Evolutionary conservation across 176 grass and related monocot genomes (phyloP).

Genomic region (Juncus effusus): DNA sequence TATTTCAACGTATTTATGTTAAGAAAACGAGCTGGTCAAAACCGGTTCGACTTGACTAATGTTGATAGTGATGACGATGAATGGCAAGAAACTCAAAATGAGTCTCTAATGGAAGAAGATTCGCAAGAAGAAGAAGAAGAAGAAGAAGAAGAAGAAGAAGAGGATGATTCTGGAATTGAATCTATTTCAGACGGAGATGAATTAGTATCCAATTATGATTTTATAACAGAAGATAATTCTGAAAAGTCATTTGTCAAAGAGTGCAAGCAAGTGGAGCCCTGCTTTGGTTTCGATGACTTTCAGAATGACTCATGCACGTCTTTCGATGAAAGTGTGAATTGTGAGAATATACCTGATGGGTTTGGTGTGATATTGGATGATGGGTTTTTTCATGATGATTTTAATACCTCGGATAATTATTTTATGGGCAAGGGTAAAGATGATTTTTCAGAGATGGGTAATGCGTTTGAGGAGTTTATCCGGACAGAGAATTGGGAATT

Average conservation of each 20-base stretch:
- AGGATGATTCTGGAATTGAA: conserved; percentile 57
- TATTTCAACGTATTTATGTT: conserved; percentile 95
- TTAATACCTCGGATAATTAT: too few relatives aligned
- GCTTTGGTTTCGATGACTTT: conserved; percentile 16
- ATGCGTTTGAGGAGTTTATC: too few relatives aligned
- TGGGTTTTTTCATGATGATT: too few relatives aligned
- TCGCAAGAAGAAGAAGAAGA: conserved; percentile 47
- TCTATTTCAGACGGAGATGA: conserved; percentile 47
- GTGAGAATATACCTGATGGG: too few relatives aligned
- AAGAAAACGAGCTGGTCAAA: conserved; percentile 75
- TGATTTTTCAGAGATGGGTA: too few relatives aligned
- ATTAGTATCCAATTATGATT: conserved; percentile 22
- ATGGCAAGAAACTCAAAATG: conserved; percentile 61
- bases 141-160: conserved; percentile 25
- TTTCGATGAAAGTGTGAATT: conserved; percentile 34
- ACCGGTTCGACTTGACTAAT: conserved; percentile 63
- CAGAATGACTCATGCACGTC: conserved; percentile 82
- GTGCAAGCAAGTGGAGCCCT: not conserved
- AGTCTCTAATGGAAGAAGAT: conserved; percentile 29
- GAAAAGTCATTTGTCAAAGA: not conserved
- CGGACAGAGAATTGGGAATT: too few relatives aligned
- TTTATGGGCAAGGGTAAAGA: too few relatives aligned
- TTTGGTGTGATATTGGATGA: too few relatives aligned
- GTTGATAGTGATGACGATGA: conserved; percentile 87
- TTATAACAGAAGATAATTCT: conserved; percentile 8